Percentiles rank a stretch among this genome's conserved stretches.
Conservation (phyloP, 1,284 basidiomycete genomes). For the Fomes fomentarius region DNA sequence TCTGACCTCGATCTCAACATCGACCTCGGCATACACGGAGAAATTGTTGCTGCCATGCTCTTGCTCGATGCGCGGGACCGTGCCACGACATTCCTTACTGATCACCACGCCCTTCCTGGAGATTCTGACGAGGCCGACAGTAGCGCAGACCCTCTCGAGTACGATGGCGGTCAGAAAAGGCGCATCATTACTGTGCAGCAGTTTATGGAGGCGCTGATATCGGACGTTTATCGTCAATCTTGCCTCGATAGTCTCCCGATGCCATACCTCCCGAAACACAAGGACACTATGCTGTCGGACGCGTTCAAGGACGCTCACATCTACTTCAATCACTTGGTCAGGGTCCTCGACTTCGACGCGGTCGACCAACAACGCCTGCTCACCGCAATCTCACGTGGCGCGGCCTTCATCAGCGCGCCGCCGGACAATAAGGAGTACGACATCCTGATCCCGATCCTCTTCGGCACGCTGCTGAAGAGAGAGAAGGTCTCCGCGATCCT, state of each 20-base stretch:
- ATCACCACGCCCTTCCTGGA: neutral
- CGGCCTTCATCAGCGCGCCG: slow-evolving; percentile 31
- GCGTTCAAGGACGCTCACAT: slow-evolving; percentile 26
- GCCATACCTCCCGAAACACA: neutral
- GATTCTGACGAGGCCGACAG: neutral
- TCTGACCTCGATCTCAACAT: neutral
- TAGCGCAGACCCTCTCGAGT: neutral
- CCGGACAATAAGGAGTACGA: slow-evolving; percentile 27
- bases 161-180: neutral
- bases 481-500: slow-evolving; percentile 29
- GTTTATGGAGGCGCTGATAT: slow-evolving; percentile 3
- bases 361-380: slow-evolving; percentile 27
- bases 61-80: slow-evolving; percentile 22
- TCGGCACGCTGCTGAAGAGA: neutral
- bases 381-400: slow-evolving; percentile 29
- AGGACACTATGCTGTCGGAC: neutral
- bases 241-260: neutral
- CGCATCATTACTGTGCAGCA: slow-evolving; percentile 10
- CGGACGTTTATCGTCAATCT: neutral
- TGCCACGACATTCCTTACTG: slow-evolving; percentile 4
- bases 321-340: slow-evolving; percentile 38
- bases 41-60: slow-evolving; percentile 10
- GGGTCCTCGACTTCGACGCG: slow-evolving; percentile 24
- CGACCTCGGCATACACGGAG: slow-evolving; percentile 22
- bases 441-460: slow-evolving; percentile 18